These are phyloP conservation scores for Cladobotryum mycophilum DNA, from an alignment of 2,329 filamentous ascomycete genomes.

Conservation along the genomic window DNA sequence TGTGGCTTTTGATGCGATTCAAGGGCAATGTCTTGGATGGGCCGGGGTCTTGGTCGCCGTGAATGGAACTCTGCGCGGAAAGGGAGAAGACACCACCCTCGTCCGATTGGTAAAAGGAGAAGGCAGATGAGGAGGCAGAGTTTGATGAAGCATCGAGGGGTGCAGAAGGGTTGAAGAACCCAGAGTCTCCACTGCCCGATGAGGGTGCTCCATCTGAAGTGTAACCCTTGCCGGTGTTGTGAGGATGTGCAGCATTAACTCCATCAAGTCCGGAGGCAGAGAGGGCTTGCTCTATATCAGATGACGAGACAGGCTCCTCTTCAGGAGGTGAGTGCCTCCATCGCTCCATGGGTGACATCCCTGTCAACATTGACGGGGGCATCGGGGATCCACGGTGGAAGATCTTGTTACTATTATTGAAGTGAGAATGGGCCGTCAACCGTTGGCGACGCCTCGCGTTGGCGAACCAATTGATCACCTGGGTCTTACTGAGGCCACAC, in stretches of 20 bases:
- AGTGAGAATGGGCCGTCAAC: constrained; percentile 24
- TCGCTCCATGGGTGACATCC: constrained; percentile 42
- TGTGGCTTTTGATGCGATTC: constrained; percentile 14
- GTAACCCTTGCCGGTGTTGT: constrained; percentile 13
- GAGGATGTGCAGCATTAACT: not conserved
- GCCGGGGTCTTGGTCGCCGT: constrained; percentile 8
- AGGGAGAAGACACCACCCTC: constrained; percentile 12
- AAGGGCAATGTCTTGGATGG: constrained; percentile 16
- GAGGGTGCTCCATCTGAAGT: constrained; percentile 24
- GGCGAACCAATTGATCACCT: constrained; percentile 45
- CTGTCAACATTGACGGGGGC: constrained; percentile 26
- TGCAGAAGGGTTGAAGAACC: constrained; percentile 15
- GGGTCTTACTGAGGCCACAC: constrained; percentile 39
- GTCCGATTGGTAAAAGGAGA: constrained; percentile 15
- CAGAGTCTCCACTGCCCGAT: constrained; percentile 25
- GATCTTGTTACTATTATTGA: constrained; percentile 19
- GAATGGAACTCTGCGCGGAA: constrained; percentile 13
- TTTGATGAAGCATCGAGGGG: constrained; percentile 20
- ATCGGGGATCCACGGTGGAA: constrained; percentile 38
- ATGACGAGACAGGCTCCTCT: constrained; percentile 35
- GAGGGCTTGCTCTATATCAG: constrained; percentile 31
- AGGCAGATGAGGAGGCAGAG: constrained; percentile 21
- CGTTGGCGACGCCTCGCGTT: constrained; percentile 44
- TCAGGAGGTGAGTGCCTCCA: constrained; percentile 37
- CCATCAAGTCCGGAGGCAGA: not conserved